Base-by-base conservation (phyloP, 805 yeast genomes). In the Wickerhamiella spandovensis region DNA sequence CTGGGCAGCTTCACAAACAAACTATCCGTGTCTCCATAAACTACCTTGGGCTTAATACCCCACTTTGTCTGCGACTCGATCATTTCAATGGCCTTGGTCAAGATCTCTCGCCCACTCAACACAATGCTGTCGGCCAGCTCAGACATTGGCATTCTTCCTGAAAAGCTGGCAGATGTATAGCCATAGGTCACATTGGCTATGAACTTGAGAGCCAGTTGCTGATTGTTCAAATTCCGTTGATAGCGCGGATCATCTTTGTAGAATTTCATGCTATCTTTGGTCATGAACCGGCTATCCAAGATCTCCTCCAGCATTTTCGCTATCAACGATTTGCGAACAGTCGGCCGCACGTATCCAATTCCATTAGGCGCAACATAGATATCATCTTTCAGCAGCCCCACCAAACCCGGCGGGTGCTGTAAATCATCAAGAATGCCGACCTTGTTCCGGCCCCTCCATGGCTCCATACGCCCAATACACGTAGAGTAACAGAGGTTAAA, bases 101-200 rank as follows among this genome's bases (percentile, higher is more conserved):
- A 67, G 0, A 87, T 82, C 64, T 90, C 97, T 49, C 97, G 70
- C 0, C 92, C 98, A 0, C 92, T 80, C 21, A 88, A 79, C 0
- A 92, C 98, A 62, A 92, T 86, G 12, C 94, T 83, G 67, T 92
- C 98, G 0, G 98, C 95, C 28, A 92, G 74, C 62, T 89, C 97
- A 0, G 95, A 80, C 58, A 92, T 85, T 0, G 98, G 97, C 98
- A 92, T 92, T 54, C 98, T 70, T 0, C 98, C 98, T 8, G 95
- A 86, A 61, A 83, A 92, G 0, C 95, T 79, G 0, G 98, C 98
- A 0, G 96, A 83, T 0, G 97, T 75, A 61, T 92, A 92, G 0
- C 98, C 98, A 67, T 92, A 92, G 0, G 96, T 90, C 8, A 92
- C 98, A 64, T 88, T 89, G 0, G 98, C 97, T 43, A 88, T 81